Conservation (phyloP, 192 early-diverging fungal species). For the Coemansia sp. region DNA sequence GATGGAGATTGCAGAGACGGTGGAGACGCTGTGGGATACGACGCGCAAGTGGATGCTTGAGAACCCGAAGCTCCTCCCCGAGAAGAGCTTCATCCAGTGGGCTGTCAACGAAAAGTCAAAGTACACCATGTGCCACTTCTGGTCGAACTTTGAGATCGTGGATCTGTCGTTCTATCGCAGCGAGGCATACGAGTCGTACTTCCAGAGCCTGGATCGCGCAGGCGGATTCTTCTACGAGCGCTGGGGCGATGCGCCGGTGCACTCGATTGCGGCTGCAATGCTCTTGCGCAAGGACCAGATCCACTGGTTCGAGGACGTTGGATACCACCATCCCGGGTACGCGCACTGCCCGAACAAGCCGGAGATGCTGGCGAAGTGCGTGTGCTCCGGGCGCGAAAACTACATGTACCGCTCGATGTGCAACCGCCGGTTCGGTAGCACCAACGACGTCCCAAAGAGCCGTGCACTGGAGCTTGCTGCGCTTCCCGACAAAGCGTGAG, state of each 20-base stretch:
- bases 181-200: conserved; percentile 64
- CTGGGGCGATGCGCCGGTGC: conserved; percentile 64
- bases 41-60: conserved; percentile 54
- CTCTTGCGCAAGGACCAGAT: conserved; percentile 63
- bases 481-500: conserved; percentile 19
- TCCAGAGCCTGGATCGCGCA: conserved; percentile 65
- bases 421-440: conserved; percentile 25
- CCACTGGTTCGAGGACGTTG: conserved; percentile 73
- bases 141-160: conserved; percentile 27
- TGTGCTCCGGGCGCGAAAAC: conserved; percentile 11
- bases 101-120: conserved; percentile 35
- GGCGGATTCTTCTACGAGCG: conserved; percentile 80
- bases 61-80: conserved; percentile 55
- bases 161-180: conserved; percentile 66
- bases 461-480: conserved; percentile 29
- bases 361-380: conserved; percentile 30
- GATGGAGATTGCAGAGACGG: conserved; percentile 54
- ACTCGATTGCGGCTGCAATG: conserved; percentile 66
- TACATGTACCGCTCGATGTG: conserved; percentile 40
- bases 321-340: conserved; percentile 61
- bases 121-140: conserved; percentile 62
- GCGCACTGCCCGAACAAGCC: conserved; percentile 66
- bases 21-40: conserved; percentile 55
- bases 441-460: conserved; percentile 30
- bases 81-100: conserved; percentile 58